These are phyloP conservation scores for Infundibulicybe gibba DNA, from an alignment of 768 basidiomycete genomes.

Conservation along the genomic window DNA sequence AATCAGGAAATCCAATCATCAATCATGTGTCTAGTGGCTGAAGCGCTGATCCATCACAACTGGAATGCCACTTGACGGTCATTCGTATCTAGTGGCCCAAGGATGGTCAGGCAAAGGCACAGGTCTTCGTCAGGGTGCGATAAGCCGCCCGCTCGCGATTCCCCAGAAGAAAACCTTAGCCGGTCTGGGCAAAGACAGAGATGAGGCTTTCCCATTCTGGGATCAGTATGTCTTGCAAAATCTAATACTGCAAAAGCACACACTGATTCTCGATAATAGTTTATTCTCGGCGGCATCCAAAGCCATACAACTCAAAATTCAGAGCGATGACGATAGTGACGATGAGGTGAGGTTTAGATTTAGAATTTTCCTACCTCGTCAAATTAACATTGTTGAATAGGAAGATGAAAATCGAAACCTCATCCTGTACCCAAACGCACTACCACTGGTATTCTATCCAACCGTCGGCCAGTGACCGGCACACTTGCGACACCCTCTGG, in stretches of 20 bases:
- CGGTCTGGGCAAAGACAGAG: slow-evolving; percentile 89
- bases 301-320: slow-evolving; percentile 71
- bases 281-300: slow-evolving; percentile 81
- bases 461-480: slow-evolving; percentile 53
- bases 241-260: neutral
- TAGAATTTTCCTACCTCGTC: neutral
- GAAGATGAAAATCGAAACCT: slow-evolving; percentile 5
- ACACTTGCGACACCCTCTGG: slow-evolving; percentile 48
- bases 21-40: too few relatives aligned
- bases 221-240: slow-evolving; percentile 69
- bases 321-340: slow-evolving; percentile 48
- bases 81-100: slow-evolving; percentile 70
- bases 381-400: slow-evolving; percentile 6
- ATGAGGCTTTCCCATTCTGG: slow-evolving; percentile 97
- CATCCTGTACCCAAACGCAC: slow-evolving; percentile 48
- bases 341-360: neutral
- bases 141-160: slow-evolving; percentile 71
- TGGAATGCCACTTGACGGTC: slow-evolving; percentile 70
- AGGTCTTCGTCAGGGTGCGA: slow-evolving; percentile 81
- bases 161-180: slow-evolving; percentile 82
- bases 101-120: slow-evolving; percentile 89
- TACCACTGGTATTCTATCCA: slow-evolving; percentile 72
- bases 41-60: too few relatives aligned
- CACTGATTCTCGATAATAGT: slow-evolving; percentile 31
- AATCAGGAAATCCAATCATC: too few relatives aligned